Evolutionary conservation across 768 basidiomycete species (phyloP).

Genomic region (Crepidotus variabilis): DNA sequence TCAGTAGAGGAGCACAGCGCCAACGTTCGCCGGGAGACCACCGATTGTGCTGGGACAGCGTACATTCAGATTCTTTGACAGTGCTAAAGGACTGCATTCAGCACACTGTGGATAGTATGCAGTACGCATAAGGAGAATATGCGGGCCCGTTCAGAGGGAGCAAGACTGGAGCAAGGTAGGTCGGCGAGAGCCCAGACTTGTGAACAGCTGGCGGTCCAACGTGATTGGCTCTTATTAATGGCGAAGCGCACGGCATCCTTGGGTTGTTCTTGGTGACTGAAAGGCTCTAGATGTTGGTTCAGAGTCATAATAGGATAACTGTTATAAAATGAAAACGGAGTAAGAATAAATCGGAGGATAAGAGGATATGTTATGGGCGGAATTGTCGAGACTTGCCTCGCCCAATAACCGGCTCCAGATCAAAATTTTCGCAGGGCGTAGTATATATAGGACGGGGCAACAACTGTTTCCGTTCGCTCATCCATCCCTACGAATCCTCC

Average conservation of each 20-base stretch:
- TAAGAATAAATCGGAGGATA: neutral
- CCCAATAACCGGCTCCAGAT: slow-evolving; percentile 2
- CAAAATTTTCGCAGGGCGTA: slow-evolving; percentile 5
- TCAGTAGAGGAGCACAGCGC: no score
- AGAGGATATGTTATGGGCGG: neutral
- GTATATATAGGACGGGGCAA: slow-evolving; percentile 2
- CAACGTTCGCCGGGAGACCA: no score
- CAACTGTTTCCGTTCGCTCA: neutral
- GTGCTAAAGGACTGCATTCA: neutral
- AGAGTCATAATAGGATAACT: no score
- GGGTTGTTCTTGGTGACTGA: no score
- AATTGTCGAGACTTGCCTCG: neutral
- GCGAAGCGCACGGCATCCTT: neutral
- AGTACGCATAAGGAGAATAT: neutral
- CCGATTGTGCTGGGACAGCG: neutral
- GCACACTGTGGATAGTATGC: neutral
- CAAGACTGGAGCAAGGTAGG: neutral
- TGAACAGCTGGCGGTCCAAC: neutral
- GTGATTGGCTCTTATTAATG: neutral
- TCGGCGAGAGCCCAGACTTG: neutral
- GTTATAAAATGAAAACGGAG: neutral
- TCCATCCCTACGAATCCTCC: neutral
- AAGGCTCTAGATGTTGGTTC: no score
- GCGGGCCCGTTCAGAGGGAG: neutral
- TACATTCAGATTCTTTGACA: neutral